These are phyloP conservation scores for Panicum hallii DNA, from an alignment of 202 grass and related monocot species.

Conservation along the genomic window DNA sequence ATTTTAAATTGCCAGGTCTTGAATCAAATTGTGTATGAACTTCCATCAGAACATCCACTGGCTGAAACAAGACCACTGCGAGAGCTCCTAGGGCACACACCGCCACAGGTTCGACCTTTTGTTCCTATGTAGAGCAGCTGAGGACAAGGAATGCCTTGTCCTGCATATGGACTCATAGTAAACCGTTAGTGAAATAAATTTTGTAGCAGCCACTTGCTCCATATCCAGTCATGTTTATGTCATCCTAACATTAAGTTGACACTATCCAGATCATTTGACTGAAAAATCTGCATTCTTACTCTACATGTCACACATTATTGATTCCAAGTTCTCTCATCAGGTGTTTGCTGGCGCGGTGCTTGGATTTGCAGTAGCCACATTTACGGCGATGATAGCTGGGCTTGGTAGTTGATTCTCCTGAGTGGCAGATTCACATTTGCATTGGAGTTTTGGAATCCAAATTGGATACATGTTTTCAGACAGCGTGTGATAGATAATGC, in stretches of 20 bases:
- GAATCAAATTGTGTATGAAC: constrained; percentile 97
- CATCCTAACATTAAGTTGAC: background rate
- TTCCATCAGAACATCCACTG: constrained; percentile 91
- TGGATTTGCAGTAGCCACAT: constrained; percentile 76
- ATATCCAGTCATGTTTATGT: background rate
- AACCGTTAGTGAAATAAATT: constrained; percentile 14
- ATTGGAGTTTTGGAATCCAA: constrained; percentile 50
- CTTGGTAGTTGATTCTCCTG: constrained; percentile 56
- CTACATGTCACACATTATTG: constrained; percentile 7
- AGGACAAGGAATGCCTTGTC: constrained; percentile 15
- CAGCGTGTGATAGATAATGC: constrained; percentile 30
- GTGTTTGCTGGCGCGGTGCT: constrained; percentile 73
- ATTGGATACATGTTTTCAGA: constrained; percentile 36
- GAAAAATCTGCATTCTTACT: constrained; percentile 1
- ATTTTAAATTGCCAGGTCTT: constrained; percentile 63
- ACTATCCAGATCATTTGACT: background rate
- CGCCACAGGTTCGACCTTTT: constrained; percentile 74
- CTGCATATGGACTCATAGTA: background rate
- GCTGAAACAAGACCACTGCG: constrained; percentile 81
- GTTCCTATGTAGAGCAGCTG: background rate
- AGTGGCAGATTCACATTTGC: constrained; percentile 12
- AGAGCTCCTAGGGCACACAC: constrained; percentile 91
- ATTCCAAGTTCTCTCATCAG: constrained; percentile 45
- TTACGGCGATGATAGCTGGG: constrained; percentile 62
- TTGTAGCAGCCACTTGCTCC: background rate